Evolutionary conservation across 2,329 filamentous ascomycete species (phyloP).

Genomic region (Ploettnerulaceae sp.): DNA sequence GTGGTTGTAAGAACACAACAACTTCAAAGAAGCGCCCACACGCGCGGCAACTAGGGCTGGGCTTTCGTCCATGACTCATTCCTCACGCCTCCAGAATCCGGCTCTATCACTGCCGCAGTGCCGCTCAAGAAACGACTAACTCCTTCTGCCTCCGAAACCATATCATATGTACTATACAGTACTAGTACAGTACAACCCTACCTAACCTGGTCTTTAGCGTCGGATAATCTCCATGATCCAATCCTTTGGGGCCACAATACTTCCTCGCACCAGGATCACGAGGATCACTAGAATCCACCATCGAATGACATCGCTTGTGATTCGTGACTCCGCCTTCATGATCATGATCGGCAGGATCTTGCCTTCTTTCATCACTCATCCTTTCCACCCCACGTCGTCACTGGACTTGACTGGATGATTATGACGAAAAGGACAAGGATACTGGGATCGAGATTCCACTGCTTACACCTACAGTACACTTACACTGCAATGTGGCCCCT

Average conservation of each 20-base stretch:
- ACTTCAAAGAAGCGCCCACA: too few relatives aligned
- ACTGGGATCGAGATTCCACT: conserved; percentile 6
- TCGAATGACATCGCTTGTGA: conserved; percentile 14
- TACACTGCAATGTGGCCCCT: too few relatives aligned
- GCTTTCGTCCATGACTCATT: too few relatives aligned
- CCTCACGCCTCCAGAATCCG: too few relatives aligned
- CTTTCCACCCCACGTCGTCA: background rate
- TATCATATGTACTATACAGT: too few relatives aligned
- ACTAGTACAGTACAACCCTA: too few relatives aligned
- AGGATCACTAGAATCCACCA: conserved; percentile 9
- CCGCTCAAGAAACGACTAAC: too few relatives aligned
- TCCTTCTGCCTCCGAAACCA: too few relatives aligned
- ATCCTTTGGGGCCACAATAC: background rate
- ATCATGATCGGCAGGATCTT: conserved; percentile 21
- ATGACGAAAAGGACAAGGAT: conserved; percentile 6
- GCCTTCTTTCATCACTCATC: background rate
- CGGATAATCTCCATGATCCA: conserved; percentile 5
- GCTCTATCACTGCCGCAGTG: too few relatives aligned
- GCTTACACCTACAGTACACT: too few relatives aligned
- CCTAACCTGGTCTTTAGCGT: background rate
- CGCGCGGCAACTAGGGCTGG: too few relatives aligned
- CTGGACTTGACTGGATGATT: conserved; percentile 11
- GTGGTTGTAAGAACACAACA: too few relatives aligned
- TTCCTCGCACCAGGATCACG: background rate
- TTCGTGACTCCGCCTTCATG: conserved; percentile 12